Base-by-base conservation (phyloP, 108 stramenopile genomes). In the Aureococcus anophagefferens region DNA sequence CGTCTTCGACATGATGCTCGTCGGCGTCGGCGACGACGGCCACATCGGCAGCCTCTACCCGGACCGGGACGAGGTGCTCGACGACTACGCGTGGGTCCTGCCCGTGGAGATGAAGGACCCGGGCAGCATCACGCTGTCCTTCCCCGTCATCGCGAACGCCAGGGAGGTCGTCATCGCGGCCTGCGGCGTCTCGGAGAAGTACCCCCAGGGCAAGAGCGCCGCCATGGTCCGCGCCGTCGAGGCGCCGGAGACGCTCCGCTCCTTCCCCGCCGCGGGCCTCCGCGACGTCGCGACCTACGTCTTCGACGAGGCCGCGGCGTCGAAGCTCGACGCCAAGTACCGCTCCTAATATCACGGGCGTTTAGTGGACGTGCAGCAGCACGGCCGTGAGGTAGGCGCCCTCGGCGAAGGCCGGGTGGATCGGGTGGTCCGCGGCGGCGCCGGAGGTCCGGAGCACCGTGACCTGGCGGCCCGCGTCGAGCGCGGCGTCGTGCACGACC, bases 11-110 rank as follows among this genome's bases (percentile, higher is more conserved):
- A 68, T 92, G 63, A 76, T 80, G 11, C 77, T 92, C 59, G 79
- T 92, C 40, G 91, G 91, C 0, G 89, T 92, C 21, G 91, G 89
- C 0, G 89, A 90, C 65, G 89, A 92, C 70, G 91, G 91, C 29
- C 89, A 92, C 68, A 75, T 89, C 63, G 89, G 88, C 37, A 80
- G 79, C 0, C 69, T 92, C 33, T 92, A 92, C 72, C 91, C 91
- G 0, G 76, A 79, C 44, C 85, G 88, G 5, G 75, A 77, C 29
- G 89, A 90, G 77, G 80, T 89, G 15, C 25, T 37, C 5, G 35
- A 62, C 32, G 59, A 35, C 25, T 30, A 62, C 62, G 7, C 29
- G 29, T 90, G 87, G 89, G 77, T 83, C 5, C 66, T 89, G 18
- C 67, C 84, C 34, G 87, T 88, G 0, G 79, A 70, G 30, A 81